phyloP scores from a whole-genome alignment of 2,329 filamentous ascomycete species.

The Nemania sp. region DNA sequence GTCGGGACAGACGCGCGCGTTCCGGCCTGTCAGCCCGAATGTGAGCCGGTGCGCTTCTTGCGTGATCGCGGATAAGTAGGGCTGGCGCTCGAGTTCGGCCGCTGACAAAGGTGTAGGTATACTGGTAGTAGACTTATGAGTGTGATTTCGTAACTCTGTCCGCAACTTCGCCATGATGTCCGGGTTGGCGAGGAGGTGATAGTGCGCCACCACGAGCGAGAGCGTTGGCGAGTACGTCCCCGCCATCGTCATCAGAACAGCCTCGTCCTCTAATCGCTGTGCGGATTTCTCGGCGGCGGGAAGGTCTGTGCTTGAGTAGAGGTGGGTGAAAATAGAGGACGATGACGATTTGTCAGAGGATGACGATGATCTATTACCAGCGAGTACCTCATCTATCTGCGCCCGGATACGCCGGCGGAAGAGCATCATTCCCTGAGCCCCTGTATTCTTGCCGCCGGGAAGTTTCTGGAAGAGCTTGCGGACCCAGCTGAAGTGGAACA shows the following conservation, averaged over 20 bases:
- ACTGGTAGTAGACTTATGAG: conserved; percentile 5
- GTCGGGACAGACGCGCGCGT: conserved; percentile 36
- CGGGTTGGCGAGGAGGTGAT: conserved; percentile 29
- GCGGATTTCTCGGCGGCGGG: conserved; percentile 36
- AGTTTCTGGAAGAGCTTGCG: conserved; percentile 6
- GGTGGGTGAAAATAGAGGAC: conserved; percentile 37
- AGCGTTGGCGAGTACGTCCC: conserved; percentile 26
- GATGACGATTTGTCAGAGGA: conserved; percentile 20
- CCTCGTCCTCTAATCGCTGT: conserved; percentile 38
- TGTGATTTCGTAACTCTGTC: conserved; percentile 24
- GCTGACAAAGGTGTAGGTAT: too few species aligned
- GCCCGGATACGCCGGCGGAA: conserved; percentile 32
- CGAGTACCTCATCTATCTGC: conserved; percentile 28
- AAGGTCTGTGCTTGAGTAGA: conserved; percentile 33
- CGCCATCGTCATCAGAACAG: conserved; percentile 34
- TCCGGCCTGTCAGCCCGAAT: conserved; percentile 45
- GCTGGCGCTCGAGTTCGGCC: conserved; percentile 23
- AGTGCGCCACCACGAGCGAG: conserved; percentile 32
- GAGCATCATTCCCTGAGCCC: conserved; percentile 22
- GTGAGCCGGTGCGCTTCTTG: conserved; percentile 41
- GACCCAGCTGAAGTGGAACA: conserved; percentile 35
- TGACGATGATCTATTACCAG: neutral
- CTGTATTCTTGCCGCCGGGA: conserved; percentile 1
- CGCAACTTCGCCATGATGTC: conserved; percentile 28
- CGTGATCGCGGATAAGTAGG: conserved; percentile 19